Evolutionary conservation across 495 filamentous ascomycete genomes (phyloP).

Genomic region (Neurospora hispaniola): DNA sequence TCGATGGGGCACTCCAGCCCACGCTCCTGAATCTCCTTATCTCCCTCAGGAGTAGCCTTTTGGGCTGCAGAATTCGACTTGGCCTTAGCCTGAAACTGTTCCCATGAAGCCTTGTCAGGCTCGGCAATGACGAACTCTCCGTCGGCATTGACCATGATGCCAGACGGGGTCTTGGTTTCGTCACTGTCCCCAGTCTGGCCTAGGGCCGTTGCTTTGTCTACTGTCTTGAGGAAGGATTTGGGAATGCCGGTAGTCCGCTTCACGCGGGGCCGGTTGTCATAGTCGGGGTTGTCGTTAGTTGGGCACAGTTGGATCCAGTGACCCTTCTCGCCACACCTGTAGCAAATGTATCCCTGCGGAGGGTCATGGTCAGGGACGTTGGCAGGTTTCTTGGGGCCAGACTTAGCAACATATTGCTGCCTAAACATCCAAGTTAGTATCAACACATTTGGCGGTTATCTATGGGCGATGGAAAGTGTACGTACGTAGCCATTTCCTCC

Average conservation of each 20-base stretch:
- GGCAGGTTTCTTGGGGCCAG: slow-evolving; percentile 48
- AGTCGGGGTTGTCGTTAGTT: slow-evolving; percentile 94
- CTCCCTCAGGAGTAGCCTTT: slow-evolving; percentile 54
- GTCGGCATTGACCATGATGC: slow-evolving; percentile 94
- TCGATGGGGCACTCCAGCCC: slow-evolving; percentile 91
- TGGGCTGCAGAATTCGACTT: slow-evolving; percentile 74
- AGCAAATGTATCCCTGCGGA: slow-evolving; percentile 88
- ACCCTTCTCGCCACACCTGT: slow-evolving; percentile 95
- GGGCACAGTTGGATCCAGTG: slow-evolving; percentile 98
- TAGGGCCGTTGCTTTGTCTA: slow-evolving; percentile 77
- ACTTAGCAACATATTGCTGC: slow-evolving; percentile 42
- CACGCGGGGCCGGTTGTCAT: slow-evolving; percentile 78
- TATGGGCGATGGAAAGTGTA: slow-evolving; percentile 13
- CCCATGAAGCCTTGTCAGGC: slow-evolving; percentile 90
- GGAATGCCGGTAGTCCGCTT: slow-evolving; percentile 96
- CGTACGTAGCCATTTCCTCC: slow-evolving; percentile 86
- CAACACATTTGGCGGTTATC: background rate
- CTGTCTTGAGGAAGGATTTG: slow-evolving; percentile 79
- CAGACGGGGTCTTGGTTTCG: slow-evolving; percentile 65
- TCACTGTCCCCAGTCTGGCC: slow-evolving; percentile 62
- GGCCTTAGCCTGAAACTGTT: slow-evolving; percentile 87
- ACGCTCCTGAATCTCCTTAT: slow-evolving; percentile 69
- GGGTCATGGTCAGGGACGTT: slow-evolving; percentile 85
- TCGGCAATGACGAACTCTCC: slow-evolving; percentile 93
- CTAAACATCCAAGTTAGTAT: slow-evolving; percentile 32